Conservation (phyloP, 1,139 yeast genomes). For the Debaryomyces singareniensis region DNA sequence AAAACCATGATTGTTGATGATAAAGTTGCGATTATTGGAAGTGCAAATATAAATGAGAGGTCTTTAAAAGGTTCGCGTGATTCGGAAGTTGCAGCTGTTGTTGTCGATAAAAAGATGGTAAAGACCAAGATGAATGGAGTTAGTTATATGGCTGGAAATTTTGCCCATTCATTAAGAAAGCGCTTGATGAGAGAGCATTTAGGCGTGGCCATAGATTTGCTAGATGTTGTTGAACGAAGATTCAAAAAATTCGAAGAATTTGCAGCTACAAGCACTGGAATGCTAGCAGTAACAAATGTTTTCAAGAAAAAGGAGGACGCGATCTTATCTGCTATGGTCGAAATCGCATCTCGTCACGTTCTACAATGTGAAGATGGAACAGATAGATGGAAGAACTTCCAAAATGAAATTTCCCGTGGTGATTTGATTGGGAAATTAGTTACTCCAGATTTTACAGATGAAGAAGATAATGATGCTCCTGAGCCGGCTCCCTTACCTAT, state of each 20-base stretch:
- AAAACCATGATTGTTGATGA: conserved; percentile 93
- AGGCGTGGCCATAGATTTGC: conserved; percentile 85
- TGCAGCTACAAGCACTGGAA: conserved; percentile 42
- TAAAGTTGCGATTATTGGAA: conserved; percentile 86
- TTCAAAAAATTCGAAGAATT: conserved; percentile 53
- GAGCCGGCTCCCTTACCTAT: conserved; percentile 41
- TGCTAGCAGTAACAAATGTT: conserved; percentile 35
- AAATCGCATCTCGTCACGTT: conserved; percentile 64
- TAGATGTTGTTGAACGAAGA: conserved; percentile 78
- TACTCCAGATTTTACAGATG: conserved; percentile 21
- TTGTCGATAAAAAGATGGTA: conserved; percentile 76
- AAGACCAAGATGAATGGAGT: conserved; percentile 76
- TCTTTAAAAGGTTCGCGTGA: conserved; percentile 92
- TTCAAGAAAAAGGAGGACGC: conserved; percentile 27
- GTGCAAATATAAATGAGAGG: conserved; percentile 94
- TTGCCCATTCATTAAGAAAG: conserved; percentile 84
- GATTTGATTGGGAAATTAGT: conserved; percentile 10
- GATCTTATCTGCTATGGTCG: conserved; percentile 62
- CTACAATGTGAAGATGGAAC: conserved; percentile 43
- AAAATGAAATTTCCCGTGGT: conserved; percentile 4
- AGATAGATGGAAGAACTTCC: conserved; percentile 39
- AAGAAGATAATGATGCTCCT: conserved; percentile 23
- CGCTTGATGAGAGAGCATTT: conserved; percentile 94
- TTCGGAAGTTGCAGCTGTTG: conserved; percentile 86
- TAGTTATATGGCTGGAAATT: conserved; percentile 74